Conservation (phyloP, 352 stramenopile genomes). For the Phytophthora hibernalis region DNA sequence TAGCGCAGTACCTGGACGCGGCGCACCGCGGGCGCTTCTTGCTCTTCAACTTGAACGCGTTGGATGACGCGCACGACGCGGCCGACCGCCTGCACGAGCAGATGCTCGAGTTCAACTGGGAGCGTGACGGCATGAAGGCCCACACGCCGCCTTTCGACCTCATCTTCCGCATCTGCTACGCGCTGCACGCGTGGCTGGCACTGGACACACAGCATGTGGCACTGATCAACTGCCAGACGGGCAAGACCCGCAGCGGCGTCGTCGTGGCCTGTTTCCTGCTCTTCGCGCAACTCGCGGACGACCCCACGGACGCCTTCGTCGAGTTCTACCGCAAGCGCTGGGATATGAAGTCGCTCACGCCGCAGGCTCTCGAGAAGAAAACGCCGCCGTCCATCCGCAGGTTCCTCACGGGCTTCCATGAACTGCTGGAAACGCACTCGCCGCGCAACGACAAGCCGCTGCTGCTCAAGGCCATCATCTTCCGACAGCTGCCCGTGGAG, state of each 20-base stretch:
- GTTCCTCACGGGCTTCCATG: conserved; percentile 74
- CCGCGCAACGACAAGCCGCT: conserved; percentile 68
- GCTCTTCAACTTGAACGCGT: conserved; percentile 82
- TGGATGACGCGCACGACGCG: conserved; percentile 33
- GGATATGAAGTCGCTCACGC: conserved; percentile 76
- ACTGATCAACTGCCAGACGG: conserved; percentile 91
- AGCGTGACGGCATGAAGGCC: conserved; percentile 83
- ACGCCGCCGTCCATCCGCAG: conserved; percentile 81
- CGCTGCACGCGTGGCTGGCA: conserved; percentile 92
- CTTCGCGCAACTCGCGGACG: conserved; percentile 77
- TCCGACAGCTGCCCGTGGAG: conserved; percentile 74
- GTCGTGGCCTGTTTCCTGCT: conserved; percentile 94
- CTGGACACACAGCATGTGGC: conserved; percentile 84
- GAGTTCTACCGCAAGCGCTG: conserved; percentile 90
- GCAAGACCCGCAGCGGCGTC: conserved; percentile 94
- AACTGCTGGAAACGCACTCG: conserved; percentile 59
- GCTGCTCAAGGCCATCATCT: conserved; percentile 82
- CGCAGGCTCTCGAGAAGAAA: conserved; percentile 64
- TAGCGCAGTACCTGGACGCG: conserved; percentile 64
- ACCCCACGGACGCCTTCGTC: conserved; percentile 89
- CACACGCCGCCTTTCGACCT: conserved; percentile 83
- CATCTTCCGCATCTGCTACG: conserved; percentile 93
- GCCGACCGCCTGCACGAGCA: conserved; percentile 75
- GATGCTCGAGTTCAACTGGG: conserved; percentile 87
- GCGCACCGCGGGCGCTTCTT: conserved; percentile 70